phyloP scores from a whole-genome alignment of 2,329 filamentous ascomycete genomes.

The Verticillium alfalfae region DNA sequence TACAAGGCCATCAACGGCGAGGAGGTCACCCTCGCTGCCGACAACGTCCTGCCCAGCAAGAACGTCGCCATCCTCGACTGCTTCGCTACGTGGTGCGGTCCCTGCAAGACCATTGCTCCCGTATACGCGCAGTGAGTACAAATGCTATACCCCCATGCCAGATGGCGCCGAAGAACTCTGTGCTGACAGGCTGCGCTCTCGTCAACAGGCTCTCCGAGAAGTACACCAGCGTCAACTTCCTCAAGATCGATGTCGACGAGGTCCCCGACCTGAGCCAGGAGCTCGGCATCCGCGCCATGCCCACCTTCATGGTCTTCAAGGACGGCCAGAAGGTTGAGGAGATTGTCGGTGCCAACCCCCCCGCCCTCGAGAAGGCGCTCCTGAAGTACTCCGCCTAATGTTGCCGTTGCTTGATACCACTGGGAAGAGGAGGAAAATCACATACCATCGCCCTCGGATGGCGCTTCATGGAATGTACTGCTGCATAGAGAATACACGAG shows the following conservation, averaged over 20 bases:
- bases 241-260: constrained; percentile 88
- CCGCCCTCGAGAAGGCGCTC: constrained; percentile 49
- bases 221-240: constrained; percentile 62
- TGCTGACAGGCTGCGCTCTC: not conserved
- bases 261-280: constrained; percentile 69
- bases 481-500: not conserved
- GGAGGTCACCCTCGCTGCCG: constrained; percentile 3
- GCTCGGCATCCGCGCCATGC: constrained; percentile 83
- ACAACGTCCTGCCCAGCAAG: constrained; percentile 25
- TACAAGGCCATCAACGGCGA: constrained; percentile 39
- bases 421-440: not conserved
- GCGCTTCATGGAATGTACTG: not conserved
- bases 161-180: not conserved
- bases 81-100: constrained; percentile 88
- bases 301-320: constrained; percentile 84
- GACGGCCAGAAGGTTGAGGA: constrained; percentile 65
- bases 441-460: not conserved
- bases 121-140: constrained; percentile 19
- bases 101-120: constrained; percentile 87
- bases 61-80: constrained; percentile 75
- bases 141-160: not conserved
- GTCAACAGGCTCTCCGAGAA: constrained; percentile 45
- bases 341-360: constrained; percentile 77
- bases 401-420: not conserved
- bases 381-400: constrained; percentile 11